Evolutionary conservation across 2,329 filamentous ascomycete genomes (phyloP), one percentile per base, ranked within the genome.

Genomic region (Knufia fluminis): DNA sequence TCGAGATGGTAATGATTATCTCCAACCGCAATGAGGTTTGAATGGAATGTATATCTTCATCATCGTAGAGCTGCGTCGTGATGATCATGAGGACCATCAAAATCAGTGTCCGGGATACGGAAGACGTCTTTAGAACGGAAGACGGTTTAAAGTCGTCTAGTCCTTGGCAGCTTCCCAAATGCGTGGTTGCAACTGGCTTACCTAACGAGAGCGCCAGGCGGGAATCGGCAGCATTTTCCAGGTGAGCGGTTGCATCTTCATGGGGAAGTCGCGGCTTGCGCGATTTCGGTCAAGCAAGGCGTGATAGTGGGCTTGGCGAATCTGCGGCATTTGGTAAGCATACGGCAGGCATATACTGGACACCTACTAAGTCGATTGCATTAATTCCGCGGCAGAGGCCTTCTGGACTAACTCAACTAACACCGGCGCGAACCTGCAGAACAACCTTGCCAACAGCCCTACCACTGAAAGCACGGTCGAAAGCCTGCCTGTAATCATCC

Each of bases 391-490:
- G n/a, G n/a, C n/a, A n/a, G n/a, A n/a, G n/a, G n/a, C n/a, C n/a
- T n/a, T n/a, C n/a, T n/a, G n/a, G n/a, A n/a, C n/a, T n/a, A n/a
- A n/a, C n/a, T n/a, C n/a, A n/a, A n/a, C n/a, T n/a, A n/a, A n/a
- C n/a, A n/a, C n/a, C n/a, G n/a, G n/a, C n/a, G n/a, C 35, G 16
- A 46, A 50, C 19, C 20, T 66, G 62, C 32, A 69, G 52, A 1
- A 71, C 61, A 16, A 72, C 64, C 57, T 72, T 73, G 2, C 69
- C 70, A 45, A 59, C 66, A 1, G 66, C 62, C 55, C 69, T 66
- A 1, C 69, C 66, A 23, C 60, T 59, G 40, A 67, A 65, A 17
- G 69, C 39, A 20, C 64, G 65, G 39, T 63, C 57, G 51, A 71
- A 69, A 2, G 65, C 69, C 42, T 63, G 58, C 49, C 64, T 53